Base-by-base conservation (phyloP, 2,329 filamentous ascomycete species). In the Graphilbum ipis-grandicollis region DNA sequence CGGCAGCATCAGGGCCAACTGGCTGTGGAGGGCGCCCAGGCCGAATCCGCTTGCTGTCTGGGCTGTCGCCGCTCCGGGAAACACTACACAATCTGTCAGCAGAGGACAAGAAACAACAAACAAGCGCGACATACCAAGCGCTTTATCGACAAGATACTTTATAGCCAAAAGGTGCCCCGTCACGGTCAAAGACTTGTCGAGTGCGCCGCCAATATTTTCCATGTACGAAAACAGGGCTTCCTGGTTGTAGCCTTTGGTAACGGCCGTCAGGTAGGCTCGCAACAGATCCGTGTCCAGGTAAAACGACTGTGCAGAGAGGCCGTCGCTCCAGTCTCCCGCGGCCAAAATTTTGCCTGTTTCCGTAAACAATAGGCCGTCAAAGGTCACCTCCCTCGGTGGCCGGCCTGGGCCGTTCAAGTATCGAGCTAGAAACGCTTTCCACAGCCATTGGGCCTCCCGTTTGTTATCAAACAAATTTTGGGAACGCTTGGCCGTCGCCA, bases 91-190 rank as follows among this genome's bases (percentile, higher is more conserved):
- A 21, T 25, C 23, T 25, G 23, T 22, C 25, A 17, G 13, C 26
- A 29, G 9, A n/a, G 9, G 8, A 9, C 9, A 12, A 3, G n/a
- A 18, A 31, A 3, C 19, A 9, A 5, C 25, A 43, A 19, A 15
- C 26, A 17, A 3, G n/a, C 7, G 5, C 23, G 2, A 18, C 53
- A 43, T 53, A 57, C 58, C 54, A 19, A 57, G 50, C 14, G 65
- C 50, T 22, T 57, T 54, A 26, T 49, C 47, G 14, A 63, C 51
- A 18, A 67, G 50, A 15, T 54, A 53, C 30, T 61, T 52, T 35
- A 67, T 56, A 26, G 64, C 62, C 13, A 62, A 48, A 9, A 63
- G 52, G 38, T 63, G 60, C 3, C 57, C 59, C 34, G 29, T 28
- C 26, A 59, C 51, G 5, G 8, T 7, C 1, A 53, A 47, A 12